Evolutionary conservation across 352 stramenopile species (phyloP), one percentile per base, ranked within the genome.

Genomic region (Globisporangium carolinianum): DNA sequence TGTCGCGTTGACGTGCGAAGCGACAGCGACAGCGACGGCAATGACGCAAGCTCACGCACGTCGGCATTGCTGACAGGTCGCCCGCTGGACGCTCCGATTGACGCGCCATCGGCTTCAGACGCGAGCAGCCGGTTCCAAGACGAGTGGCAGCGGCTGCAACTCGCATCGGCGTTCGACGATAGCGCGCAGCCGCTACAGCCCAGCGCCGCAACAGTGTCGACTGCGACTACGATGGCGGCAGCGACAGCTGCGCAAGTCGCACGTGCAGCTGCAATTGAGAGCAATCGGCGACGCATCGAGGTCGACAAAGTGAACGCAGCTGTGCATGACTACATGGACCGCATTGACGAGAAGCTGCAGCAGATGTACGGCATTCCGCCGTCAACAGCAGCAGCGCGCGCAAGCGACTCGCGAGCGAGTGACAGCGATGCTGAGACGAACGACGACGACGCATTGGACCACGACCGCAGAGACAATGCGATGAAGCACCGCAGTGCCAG

Each of bases 291-390:
- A 0, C 60, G 62, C 43, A 62, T 73, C 24, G 76, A 87, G 48
- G 75, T 88, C 48, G 76, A 91, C 47, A 89, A 87, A 58, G 75
- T 91, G 14, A 86, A 91, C 56, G 66, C 68, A 17, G 71, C 72
- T 0, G 78, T 91, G 24, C 76, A 87, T 54, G 76, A 87, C 53
- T 91, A 91, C 76, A 91, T 91, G 78, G 76, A 91, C 54, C 70
- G 76, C 17, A 91, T 91, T 45, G 78, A 91, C 66, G 75, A 89
- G 45, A 91, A 91, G 56, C 68, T 91, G 24, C 78, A 73, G 49
- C 76, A 85, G 54, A 86, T 91, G 78, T 91, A 91, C 55, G 80
- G 80, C 36, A 89, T 91, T 42, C 78, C 80, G 4, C 69, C 66
- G 14, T 88, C 76, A 4, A 69, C 68, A 24, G 63, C 55, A 5